A percentile compares a stretch with the other conserved stretches of the same genome.
Conservation (phyloP, 768 basidiomycete species). For the Coprinopsis strossmayeri region DNA sequence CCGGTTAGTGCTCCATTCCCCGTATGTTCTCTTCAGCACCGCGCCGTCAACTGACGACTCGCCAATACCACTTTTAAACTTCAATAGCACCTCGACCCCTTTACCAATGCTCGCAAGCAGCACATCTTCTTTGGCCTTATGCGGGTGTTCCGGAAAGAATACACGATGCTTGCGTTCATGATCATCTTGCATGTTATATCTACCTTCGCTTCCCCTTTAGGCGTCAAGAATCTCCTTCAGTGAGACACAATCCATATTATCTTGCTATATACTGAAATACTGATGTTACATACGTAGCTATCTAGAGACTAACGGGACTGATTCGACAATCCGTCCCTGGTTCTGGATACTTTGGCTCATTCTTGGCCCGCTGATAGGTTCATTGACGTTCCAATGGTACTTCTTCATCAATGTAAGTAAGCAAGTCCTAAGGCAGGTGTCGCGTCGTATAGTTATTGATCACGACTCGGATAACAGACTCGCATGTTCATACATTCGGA, state of each 20-base stretch:
- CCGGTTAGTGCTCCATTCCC: conserved; percentile 13
- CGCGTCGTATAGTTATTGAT: no score
- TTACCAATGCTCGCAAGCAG: conserved; percentile 27
- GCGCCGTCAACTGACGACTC: background rate
- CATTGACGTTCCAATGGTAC: conserved; percentile 48
- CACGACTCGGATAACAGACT: conserved; percentile 30
- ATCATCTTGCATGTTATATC: conserved; percentile 21
- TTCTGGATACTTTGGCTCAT: conserved; percentile 55
- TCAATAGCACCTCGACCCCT: conserved; percentile 28
- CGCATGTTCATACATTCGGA: conserved; percentile 43
- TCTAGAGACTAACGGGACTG: conserved; percentile 44
- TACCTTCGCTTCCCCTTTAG: conserved; percentile 30
- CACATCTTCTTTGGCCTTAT: conserved; percentile 41
- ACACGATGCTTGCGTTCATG: conserved; percentile 23
- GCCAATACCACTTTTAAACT: background rate
- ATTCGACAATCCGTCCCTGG: conserved; percentile 51
- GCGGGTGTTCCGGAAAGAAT: conserved; percentile 28
- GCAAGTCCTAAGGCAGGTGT: no score
- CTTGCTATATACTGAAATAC: background rate
- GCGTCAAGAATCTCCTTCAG: conserved; percentile 32
- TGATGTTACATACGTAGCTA: conserved; percentile 28
- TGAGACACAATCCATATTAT: conserved; percentile 16
- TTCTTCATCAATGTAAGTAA: conserved; percentile 36
- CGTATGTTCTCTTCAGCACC: background rate
- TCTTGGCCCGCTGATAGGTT: conserved; percentile 35